Base-by-base conservation (phyloP, 352 stramenopile genomes). In the Globisporangium cederbergense region DNA sequence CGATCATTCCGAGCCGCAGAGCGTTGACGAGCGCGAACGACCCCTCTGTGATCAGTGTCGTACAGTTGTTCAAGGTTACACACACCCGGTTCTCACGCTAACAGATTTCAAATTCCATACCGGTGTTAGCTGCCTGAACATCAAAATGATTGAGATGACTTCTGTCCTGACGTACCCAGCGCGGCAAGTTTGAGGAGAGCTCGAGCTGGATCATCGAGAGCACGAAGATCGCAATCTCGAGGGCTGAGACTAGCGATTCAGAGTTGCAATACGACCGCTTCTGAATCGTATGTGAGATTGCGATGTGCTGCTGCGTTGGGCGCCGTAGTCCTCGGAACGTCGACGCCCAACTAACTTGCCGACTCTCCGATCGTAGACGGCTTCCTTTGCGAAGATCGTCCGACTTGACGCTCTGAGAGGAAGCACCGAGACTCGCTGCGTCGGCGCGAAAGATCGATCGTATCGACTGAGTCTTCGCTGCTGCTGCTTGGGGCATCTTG, bases 61-160 rank as follows among this genome's bases (percentile, higher is more conserved):
- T 32, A 58, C 80, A 91, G 43, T 63, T 51, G 0, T 56, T 8
- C 42, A 58, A 59, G 0, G 58, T 25, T 25, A 40, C 38, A 52
- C 79, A 91, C 11, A 64, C 70, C 10, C 77, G 67, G 56, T 87
- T 89, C 55, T 88, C 76, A 2, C 78, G 75, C 73, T 82, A 28
- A 10, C 11, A 36, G 25, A 22, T 2, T 9, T 3, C n/a, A 47
- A 2, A 49, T 22, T 49, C 14, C 40, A 46, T 46, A 7, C 14
- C 0, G n/a, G 14, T 2, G 3, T 47, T 47, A n/a, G 43, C 10
- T 43, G 7, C 36, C 14, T 42, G 2, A 16, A 4, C 36, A 14
- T 42, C 32, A 11, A 42, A 42, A 16, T 14, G 42, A 47, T 20
- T 47, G 4, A 13, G 18, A 45, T 14, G 40, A 47, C 1, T n/a